These are phyloP conservation scores for Claviceps monticola DNA, from an alignment of 2,329 filamentous ascomycete genomes.

Conservation along the genomic window DNA sequence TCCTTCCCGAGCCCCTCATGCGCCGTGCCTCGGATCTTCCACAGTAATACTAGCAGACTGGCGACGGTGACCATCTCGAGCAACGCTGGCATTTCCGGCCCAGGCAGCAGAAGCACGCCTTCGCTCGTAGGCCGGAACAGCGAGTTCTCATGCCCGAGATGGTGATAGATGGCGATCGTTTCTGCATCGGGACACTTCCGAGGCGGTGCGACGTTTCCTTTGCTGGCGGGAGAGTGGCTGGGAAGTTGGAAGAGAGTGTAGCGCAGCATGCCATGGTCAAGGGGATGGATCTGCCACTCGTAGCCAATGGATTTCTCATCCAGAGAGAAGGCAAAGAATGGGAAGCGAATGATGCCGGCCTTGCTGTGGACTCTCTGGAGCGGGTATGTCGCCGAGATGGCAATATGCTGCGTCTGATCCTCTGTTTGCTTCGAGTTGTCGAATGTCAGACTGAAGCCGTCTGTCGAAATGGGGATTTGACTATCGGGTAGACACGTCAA, in stretches of 20 bases:
- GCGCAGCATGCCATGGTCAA: slow-evolving; percentile 3
- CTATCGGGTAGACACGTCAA: neutral
- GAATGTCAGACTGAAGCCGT: slow-evolving; percentile 2
- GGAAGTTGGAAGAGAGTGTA: neutral
- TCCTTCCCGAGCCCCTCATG: neutral
- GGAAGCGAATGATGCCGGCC: slow-evolving; percentile 1
- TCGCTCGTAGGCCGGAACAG: slow-evolving; percentile 2
- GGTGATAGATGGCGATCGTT: slow-evolving; percentile 2
- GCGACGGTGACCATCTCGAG: slow-evolving; percentile 1
- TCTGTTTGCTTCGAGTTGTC: neutral
- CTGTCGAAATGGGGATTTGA: slow-evolving; percentile 1
- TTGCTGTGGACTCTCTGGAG: neutral
- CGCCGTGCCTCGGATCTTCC: slow-evolving; percentile 3
- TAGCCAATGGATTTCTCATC: neutral
- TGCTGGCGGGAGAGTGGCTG: neutral
- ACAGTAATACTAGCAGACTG: slow-evolving; percentile 3
- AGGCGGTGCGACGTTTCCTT: neutral
- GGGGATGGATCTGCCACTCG: slow-evolving; percentile 5
- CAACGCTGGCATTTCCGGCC: neutral
- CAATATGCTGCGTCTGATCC: neutral
- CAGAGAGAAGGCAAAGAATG: slow-evolving; percentile 3
- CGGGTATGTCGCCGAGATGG: neutral
- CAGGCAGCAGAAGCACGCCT: slow-evolving; percentile 2
- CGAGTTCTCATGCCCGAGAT: slow-evolving; percentile 1
- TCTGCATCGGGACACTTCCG: neutral